phyloP scores from a whole-genome alignment of 495 filamentous ascomycete species.

The Trichodelitschia bisporula region DNA sequence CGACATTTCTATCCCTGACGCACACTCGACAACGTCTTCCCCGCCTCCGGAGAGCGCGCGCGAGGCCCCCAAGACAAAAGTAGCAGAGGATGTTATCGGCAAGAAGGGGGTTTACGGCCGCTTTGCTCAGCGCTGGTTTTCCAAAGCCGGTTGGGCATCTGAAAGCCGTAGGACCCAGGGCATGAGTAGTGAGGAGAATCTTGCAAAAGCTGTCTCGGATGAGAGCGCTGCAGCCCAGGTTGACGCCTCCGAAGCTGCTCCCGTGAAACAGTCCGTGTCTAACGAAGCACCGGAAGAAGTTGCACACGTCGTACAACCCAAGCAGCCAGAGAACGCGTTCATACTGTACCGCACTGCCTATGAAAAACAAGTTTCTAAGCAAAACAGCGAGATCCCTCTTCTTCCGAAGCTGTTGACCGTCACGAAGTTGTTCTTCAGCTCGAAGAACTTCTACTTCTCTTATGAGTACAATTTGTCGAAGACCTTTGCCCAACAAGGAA shows the following conservation, averaged over 20 bases:
- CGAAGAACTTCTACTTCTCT: constrained; percentile 69
- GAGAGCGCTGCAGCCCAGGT: background rate
- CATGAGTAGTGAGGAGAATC: constrained; percentile 21
- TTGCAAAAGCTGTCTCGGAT: constrained; percentile 2
- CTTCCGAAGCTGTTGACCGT: constrained; percentile 68
- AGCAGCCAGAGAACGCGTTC: too few species aligned
- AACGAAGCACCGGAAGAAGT: constrained; percentile 4
- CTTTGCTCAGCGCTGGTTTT: constrained; percentile 81
- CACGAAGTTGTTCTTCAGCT: constrained; percentile 51
- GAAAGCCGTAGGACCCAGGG: constrained; percentile 31
- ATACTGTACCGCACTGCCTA: too few species aligned
- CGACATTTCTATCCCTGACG: constrained; percentile 8
- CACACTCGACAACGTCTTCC: constrained; percentile 1
- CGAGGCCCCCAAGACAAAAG: constrained; percentile 23
- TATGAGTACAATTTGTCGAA: constrained; percentile 82
- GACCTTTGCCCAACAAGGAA: constrained; percentile 25
- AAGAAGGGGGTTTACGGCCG: constrained; percentile 58
- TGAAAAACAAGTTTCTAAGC: too few species aligned
- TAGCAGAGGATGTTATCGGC: constrained; percentile 65
- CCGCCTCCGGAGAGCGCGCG: constrained; percentile 2
- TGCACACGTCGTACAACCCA: too few species aligned
- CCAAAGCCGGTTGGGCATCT: constrained; percentile 46
- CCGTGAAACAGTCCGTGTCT: constrained; percentile 1
- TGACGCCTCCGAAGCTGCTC: constrained; percentile 3
- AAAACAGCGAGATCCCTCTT: constrained; percentile 27